Base-by-base conservation (phyloP, 768 basidiomycete species). In the Pleurotus giganteus region DNA sequence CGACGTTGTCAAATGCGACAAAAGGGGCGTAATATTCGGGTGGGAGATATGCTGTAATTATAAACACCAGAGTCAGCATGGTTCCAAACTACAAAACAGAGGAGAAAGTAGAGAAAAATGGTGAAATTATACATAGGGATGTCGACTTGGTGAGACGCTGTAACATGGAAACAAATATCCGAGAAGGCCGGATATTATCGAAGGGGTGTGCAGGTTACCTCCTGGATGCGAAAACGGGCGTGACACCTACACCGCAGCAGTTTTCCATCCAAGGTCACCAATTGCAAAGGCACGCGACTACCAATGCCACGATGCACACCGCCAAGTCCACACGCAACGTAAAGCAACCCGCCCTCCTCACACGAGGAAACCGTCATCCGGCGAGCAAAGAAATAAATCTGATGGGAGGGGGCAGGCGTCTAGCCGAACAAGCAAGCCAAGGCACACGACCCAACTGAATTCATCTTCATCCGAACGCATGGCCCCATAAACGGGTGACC, bases 11-110 rank as follows among this genome's bases (percentile, higher is more conserved):
- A 94, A 83, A 53, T 85, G 83, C 27, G 84, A 77, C 6, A 89
- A 75, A 53, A 87, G 81, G 0, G 84, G 79, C 0, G 91, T 85
- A 60, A 94, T 89, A 39, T 85, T 84, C 0, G 90, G 89, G 65
- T 93, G 91, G 4, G 84, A 85, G 55, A 93, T 85, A 63, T 89
- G 87, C 83, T 89, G 63, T 24, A 60, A 47, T 24, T 31, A 43
- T n/a, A 4, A 49, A 28, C 47, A 51, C 4, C 15, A 41, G 19
- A 12, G 39, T 41, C 12, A 17, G 19, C 12, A 17, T 12, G 19
- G 19, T 9, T 41, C 8, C 17, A n/a, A 41, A 41, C 12, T 13
- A n/a, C 12, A 41, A 41, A 11, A 41, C 19, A n/a, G n/a, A n/a
- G n/a, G n/a, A n/a, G n/a, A 41, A 19, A 41, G 19, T 7, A 15